Evolutionary conservation across 805 yeast species (phyloP).

Genomic region (Schwanniomyces sp.): DNA sequence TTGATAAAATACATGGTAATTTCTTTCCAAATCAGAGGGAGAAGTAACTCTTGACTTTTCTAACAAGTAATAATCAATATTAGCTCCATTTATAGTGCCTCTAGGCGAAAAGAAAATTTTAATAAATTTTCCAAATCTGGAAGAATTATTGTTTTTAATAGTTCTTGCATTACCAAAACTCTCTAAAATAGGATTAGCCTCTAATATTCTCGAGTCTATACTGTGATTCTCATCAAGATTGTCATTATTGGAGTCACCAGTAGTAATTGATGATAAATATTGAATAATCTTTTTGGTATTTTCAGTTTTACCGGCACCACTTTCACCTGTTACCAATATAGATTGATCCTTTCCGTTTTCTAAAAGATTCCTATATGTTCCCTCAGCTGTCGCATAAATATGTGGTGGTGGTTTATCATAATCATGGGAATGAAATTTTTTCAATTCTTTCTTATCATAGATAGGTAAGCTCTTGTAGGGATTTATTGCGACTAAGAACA

Average conservation of each 20-base stretch:
- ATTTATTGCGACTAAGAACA: conserved; percentile 91
- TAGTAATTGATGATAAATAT: conserved; percentile 77
- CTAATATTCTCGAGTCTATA: conserved; percentile 82
- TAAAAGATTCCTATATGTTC: conserved; percentile 75
- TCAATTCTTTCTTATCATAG: conserved; percentile 60
- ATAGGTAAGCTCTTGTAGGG: conserved; percentile 80
- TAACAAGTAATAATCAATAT: conserved; percentile 88
- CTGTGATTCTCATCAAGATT: conserved; percentile 20
- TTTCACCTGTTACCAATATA: conserved; percentile 95
- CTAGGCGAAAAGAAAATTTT: conserved; percentile 70
- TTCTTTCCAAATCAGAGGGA: conserved; percentile 77
- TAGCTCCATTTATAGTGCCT: conserved; percentile 80
- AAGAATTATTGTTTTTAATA: conserved; percentile 87
- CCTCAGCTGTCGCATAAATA: conserved; percentile 81
- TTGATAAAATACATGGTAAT: conserved; percentile 93
- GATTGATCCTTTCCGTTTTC: conserved; percentile 76
- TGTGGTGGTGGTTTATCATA: conserved; percentile 65
- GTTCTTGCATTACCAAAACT: conserved; percentile 98
- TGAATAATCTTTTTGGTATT: conserved; percentile 94
- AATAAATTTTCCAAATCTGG: conserved; percentile 95
- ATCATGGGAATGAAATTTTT: conserved; percentile 48
- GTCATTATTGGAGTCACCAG: conserved; percentile 13
- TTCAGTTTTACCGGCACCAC: conserved; percentile 99
- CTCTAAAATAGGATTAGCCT: conserved; percentile 94
- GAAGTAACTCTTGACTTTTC: conserved; percentile 91